A percentile compares a stretch with the other conserved stretches of the same genome.
Conservation (phyloP, 2,329 filamentous ascomycete genomes). For the Cercospora nicotianae region DNA sequence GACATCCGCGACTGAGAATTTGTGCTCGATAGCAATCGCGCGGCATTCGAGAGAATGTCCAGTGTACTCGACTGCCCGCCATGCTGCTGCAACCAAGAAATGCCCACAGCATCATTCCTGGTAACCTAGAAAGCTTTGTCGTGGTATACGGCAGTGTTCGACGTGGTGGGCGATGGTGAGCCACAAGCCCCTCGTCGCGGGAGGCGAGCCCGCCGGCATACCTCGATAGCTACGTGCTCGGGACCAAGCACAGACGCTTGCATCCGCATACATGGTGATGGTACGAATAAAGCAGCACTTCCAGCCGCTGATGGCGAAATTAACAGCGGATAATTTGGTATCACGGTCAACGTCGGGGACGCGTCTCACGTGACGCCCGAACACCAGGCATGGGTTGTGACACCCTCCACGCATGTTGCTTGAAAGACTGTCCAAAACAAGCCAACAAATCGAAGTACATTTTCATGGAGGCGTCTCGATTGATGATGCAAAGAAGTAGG, state of each 20-base stretch:
- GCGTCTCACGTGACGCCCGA: no score
- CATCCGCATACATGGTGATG: constrained; percentile 5
- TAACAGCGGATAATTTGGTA: not conserved
- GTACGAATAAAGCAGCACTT: constrained; percentile 6
- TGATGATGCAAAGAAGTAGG: no score
- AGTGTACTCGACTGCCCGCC: constrained; percentile 4
- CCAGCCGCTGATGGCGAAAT: constrained; percentile 4
- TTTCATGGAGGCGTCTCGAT: no score
- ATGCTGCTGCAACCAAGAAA: constrained; percentile 1
- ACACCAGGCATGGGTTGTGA: no score
- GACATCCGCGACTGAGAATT: not conserved
- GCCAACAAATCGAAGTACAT: no score
- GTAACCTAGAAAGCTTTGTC: not conserved
- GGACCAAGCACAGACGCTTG: not conserved
- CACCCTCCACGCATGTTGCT: no score
- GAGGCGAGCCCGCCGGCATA: not conserved
- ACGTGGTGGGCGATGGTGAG: not conserved
- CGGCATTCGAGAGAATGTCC: not conserved
- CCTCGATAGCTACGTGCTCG: constrained; percentile 4
- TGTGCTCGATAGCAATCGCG: constrained; percentile 3
- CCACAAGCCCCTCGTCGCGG: not conserved
- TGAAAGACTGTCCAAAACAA: no score
- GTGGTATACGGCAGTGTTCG: constrained; percentile 1
- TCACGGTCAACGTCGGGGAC: not conserved
- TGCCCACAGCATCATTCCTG: not conserved